Evolutionary conservation across 331 rosid species (phyloP).

Genomic region (Acacia concinna): DNA sequence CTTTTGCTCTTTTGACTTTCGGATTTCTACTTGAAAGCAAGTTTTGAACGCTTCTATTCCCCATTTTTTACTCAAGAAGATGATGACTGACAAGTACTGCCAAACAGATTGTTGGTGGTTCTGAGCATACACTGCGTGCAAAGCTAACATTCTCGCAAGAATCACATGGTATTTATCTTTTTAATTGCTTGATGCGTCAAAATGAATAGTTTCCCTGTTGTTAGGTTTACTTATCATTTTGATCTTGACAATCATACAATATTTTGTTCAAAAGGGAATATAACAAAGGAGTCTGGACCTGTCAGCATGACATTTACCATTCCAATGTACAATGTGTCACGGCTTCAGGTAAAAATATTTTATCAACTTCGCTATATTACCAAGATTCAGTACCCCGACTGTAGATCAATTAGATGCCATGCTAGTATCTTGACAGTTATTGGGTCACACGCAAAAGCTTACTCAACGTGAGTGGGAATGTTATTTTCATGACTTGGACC

Average conservation of each 20-base stretch:
- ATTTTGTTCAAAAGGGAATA: slow-evolving; percentile 55
- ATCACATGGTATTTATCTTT: slow-evolving; percentile 53
- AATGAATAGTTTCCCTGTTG: slow-evolving; percentile 22
- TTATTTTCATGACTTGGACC: slow-evolving; percentile 1
- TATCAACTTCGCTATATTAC: not conserved
- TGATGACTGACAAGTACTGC: slow-evolving; percentile 36
- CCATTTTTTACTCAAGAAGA: slow-evolving; percentile 3
- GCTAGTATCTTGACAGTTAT: not conserved
- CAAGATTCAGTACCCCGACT: slow-evolving; percentile 1
- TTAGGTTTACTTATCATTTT: slow-evolving; percentile 10
- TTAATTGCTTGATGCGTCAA: slow-evolving; percentile 16
- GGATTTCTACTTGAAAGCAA: not conserved
- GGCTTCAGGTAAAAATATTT: slow-evolving; percentile 66
- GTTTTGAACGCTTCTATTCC: slow-evolving; percentile 1
- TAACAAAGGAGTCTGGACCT: slow-evolving; percentile 84
- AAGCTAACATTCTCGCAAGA: slow-evolving; percentile 78
- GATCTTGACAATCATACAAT: slow-evolving; percentile 28
- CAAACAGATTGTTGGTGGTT: slow-evolving; percentile 71
- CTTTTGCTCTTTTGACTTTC: not conserved
- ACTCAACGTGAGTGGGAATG: not conserved
- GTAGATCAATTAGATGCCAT: slow-evolving; percentile 19
- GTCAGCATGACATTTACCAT: slow-evolving; percentile 93
- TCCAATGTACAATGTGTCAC: slow-evolving; percentile 85
- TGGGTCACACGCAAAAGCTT: not conserved
- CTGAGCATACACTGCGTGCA: slow-evolving; percentile 80